These are phyloP conservation scores for Corylus heterophylla DNA, from an alignment of 306 rosid genomes.

Conservation along the genomic window DNA sequence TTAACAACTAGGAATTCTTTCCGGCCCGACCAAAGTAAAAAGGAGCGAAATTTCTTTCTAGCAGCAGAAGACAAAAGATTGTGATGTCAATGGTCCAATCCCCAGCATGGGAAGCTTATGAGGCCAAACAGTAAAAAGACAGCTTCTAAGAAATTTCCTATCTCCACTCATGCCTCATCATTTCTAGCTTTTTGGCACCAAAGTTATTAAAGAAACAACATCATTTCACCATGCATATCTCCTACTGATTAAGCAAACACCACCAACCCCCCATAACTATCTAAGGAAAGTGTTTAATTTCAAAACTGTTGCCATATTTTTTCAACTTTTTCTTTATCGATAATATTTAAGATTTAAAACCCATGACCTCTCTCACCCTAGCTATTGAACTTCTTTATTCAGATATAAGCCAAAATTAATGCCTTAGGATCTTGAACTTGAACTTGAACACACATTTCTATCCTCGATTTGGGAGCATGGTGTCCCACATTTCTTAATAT, in stretches of 20 bases:
- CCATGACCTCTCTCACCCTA: background rate
- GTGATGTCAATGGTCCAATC: background rate
- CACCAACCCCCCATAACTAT: too few species aligned
- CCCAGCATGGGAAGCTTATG: background rate
- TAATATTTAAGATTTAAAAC: background rate
- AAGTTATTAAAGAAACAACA: background rate
- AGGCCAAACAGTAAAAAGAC: background rate
- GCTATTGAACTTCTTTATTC: too few species aligned
- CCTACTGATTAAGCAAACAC: background rate
- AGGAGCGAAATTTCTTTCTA: background rate
- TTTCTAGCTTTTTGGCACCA: background rate
- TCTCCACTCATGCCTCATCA: background rate
- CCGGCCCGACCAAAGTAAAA: background rate
- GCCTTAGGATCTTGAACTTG: too few species aligned
- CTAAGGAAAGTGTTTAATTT: background rate
- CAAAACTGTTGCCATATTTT: too few species aligned
- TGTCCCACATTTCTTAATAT: too few species aligned
- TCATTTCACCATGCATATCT: background rate
- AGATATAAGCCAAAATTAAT: too few species aligned
- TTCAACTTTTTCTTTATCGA: too few species aligned
- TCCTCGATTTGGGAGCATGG: too few species aligned
- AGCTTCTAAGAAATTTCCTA: constrained; percentile 33
- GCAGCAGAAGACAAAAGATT: background rate
- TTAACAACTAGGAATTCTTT: background rate
- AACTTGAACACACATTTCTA: too few species aligned